These are phyloP conservation scores for Asterophora lycoperdoides DNA, from an alignment of 768 basidiomycete species.

Conservation along the genomic window DNA sequence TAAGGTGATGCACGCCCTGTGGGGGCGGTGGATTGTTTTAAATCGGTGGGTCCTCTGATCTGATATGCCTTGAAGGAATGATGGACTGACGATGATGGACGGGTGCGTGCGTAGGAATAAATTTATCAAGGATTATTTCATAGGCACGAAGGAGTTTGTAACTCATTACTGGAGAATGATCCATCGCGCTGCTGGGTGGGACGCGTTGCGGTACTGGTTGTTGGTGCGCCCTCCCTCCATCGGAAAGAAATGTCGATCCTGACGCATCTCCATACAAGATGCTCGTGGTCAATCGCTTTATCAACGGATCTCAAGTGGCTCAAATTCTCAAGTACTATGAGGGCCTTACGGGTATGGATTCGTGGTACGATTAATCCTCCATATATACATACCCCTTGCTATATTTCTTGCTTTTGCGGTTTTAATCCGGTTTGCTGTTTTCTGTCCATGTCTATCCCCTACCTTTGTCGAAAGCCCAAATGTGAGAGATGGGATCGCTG, in stretches of 20 bases:
- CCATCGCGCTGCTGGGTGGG: slow-evolving; percentile 64
- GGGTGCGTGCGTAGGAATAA: slow-evolving; percentile 32
- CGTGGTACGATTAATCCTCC: slow-evolving; percentile 32
- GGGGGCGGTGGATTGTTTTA: slow-evolving; percentile 70
- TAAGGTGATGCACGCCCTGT: slow-evolving; percentile 75
- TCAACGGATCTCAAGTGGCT: slow-evolving; percentile 47
- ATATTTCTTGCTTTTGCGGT: not conserved
- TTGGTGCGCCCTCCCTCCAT: slow-evolving; percentile 33
- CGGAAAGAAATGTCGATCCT: not conserved
- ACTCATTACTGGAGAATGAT: slow-evolving; percentile 63
- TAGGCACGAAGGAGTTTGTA: slow-evolving; percentile 53
- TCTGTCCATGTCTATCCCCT: not conserved
- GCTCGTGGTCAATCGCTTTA: slow-evolving; percentile 49
- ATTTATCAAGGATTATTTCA: slow-evolving; percentile 53
- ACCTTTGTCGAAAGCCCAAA: not conserved
- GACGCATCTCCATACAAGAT: slow-evolving; percentile 32
- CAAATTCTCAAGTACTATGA: slow-evolving; percentile 54
- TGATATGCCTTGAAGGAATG: not conserved
- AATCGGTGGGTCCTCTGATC: slow-evolving; percentile 40
- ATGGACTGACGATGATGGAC: not conserved
- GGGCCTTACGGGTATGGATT: slow-evolving; percentile 42
- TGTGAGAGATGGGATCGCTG: too few species aligned
- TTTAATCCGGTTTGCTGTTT: not conserved
- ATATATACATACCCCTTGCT: not conserved
- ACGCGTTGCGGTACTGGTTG: slow-evolving; percentile 57